Conservation (phyloP, 1,139 yeast genomes). For the Blastobotrys malaysiensis region DNA sequence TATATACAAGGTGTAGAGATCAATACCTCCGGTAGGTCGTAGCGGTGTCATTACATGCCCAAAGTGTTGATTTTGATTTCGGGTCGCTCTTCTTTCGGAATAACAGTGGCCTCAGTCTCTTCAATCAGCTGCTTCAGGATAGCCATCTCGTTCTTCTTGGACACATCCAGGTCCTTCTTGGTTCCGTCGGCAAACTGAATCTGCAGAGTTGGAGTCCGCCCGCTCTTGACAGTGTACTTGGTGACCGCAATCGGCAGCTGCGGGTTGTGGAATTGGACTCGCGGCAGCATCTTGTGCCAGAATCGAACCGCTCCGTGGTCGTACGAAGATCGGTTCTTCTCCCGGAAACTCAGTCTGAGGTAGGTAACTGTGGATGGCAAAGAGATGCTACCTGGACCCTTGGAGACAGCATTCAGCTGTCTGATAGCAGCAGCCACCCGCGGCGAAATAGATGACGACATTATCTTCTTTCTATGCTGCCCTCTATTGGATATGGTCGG, state of each 20-base stretch:
- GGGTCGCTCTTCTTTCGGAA: slow-evolving; percentile 23
- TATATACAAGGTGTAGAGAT: not conserved
- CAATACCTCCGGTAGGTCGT: not conserved
- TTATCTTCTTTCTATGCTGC: not conserved
- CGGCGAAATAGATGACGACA: slow-evolving; percentile 7
- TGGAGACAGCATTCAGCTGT: slow-evolving; percentile 40
- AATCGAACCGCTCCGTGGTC: slow-evolving; percentile 42
- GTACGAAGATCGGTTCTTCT: slow-evolving; percentile 36
- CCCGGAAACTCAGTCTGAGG: slow-evolving; percentile 42
- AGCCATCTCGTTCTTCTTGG: slow-evolving; percentile 35
- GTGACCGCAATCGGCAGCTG: slow-evolving; percentile 54
- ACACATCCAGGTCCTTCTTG: slow-evolving; percentile 35
- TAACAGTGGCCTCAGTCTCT: slow-evolving; percentile 34
- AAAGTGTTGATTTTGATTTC: slow-evolving; percentile 1
- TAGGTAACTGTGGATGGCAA: slow-evolving; percentile 39
- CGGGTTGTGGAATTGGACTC: slow-evolving; percentile 79
- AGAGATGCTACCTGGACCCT: slow-evolving; percentile 43
- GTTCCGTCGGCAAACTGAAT: slow-evolving; percentile 32
- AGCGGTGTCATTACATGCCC: slow-evolving; percentile 1
- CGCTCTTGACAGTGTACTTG: slow-evolving; percentile 3
- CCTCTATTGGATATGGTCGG: not conserved
- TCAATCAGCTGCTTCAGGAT: slow-evolving; percentile 38
- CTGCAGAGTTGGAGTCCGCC: not conserved
- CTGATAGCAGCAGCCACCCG: slow-evolving; percentile 33
- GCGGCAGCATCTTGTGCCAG: slow-evolving; percentile 71